These are phyloP conservation scores for Protomyces pachydermus DNA, from an alignment of 1,139 yeast species.

Conservation along the genomic window DNA sequence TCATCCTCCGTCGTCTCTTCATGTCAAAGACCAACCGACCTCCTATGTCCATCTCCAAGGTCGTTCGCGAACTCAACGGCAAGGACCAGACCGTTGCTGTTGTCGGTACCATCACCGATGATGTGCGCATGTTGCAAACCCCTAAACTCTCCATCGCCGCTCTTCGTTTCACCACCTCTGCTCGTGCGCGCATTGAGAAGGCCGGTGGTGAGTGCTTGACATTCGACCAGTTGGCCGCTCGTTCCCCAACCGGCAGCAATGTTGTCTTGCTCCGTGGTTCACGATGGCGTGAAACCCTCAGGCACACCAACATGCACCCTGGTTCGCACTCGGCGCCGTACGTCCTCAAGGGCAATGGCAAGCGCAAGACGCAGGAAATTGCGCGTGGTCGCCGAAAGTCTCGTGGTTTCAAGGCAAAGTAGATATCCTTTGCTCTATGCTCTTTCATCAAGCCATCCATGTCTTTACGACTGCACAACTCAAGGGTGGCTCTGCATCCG, in stretches of 20 bases:
- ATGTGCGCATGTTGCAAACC: conserved; percentile 85
- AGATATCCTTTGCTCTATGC: background rate
- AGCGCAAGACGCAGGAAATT: conserved; percentile 55
- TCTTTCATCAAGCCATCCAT: background rate
- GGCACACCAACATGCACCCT: conserved; percentile 99
- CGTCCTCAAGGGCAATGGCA: conserved; percentile 45
- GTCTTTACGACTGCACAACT: background rate
- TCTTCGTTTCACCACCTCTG: conserved; percentile 98
- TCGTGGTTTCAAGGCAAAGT: conserved; percentile 98
- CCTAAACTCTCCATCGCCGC: conserved; percentile 99
- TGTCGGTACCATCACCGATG: conserved; percentile 99
- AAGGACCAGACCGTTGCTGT: conserved; percentile 80
- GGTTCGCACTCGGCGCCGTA: conserved; percentile 99
- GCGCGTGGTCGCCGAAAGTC: conserved; percentile 99
- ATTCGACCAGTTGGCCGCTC: conserved; percentile 96
- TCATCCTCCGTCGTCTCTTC: conserved; percentile 88
- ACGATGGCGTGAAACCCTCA: conserved; percentile 99
- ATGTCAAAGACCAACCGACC: conserved; percentile 99
- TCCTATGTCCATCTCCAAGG: conserved; percentile 93
- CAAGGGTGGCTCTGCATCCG: background rate
- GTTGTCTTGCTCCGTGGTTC: conserved; percentile 97
- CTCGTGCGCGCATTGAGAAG: conserved; percentile 94
- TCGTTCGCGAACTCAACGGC: conserved; percentile 66
- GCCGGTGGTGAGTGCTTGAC: conserved; percentile 99
- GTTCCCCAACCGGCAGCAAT: conserved; percentile 99